Evolutionary conservation across 2,329 filamentous ascomycete genomes (phyloP), one percentile per base, ranked within the genome.

Genomic region (Ophiosphaerella korrae): DNA sequence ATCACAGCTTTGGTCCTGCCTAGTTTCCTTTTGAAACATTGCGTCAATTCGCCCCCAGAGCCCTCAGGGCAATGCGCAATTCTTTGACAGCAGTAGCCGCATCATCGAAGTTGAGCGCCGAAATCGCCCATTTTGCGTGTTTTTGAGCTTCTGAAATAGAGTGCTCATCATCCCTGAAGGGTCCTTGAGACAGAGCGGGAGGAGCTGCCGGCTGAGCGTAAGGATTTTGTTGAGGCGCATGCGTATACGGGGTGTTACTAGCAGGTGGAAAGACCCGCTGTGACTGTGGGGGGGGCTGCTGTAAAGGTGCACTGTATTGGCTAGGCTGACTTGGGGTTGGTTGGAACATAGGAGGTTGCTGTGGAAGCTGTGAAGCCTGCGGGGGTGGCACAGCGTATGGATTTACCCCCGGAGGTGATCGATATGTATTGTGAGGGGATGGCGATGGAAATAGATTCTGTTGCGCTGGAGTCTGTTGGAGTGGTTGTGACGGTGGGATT

Each of bases 41-140:
- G 14, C 21, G 34, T 50, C 58, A 87, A 33, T 76, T 76, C 11
- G 85, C 88, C 2, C 90, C 90, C 42, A 97, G 75, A 14, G 80
- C 76, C 48, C 83, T 78, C 55, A 99, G 75, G 3, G 94, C 94
- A 52, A 84, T 85, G 45, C 84, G 84, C 55, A 99, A 73, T 69
- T 99, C 92, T 66, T 87, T 87, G 4, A 97, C 87, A 0, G 94
- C 94, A 0, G 94, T 99, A 1, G 87, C 81, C 1, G 96, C 89
- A 71, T 99, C 94, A 62, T 99, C 94, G 74, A 99, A 99, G 65
- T 97, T 96, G 41, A 99, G 77, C 0, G 94, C 94, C 9, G 92
- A 97, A 36, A 97, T 96, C 0, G 94, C 94, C 90, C 91, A 99
- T 66, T 91, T 92, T 2, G 93, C 92, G 76, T 97, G 94, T 71